phyloP scores from a whole-genome alignment of 805 yeast species.

The Candida saitoana region DNA sequence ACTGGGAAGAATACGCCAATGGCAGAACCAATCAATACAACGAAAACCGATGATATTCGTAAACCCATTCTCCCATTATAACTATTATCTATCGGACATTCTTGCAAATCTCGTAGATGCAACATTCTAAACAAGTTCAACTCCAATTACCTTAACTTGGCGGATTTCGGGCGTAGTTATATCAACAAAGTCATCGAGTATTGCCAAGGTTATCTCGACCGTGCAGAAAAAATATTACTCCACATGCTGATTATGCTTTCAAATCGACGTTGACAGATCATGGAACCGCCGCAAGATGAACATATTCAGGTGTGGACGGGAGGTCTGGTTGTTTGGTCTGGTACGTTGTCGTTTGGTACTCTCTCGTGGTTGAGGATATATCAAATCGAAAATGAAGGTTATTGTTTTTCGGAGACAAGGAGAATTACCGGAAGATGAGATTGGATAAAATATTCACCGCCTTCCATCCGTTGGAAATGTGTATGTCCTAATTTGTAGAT shows the following conservation, averaged over 20 bases:
- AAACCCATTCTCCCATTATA: slow-evolving; percentile 45
- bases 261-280: too few species aligned
- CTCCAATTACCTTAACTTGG: too few species aligned
- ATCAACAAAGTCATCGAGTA: too few species aligned
- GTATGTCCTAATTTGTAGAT: background rate
- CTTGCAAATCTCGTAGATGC: background rate
- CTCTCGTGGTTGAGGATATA: too few species aligned
- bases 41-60: slow-evolving; percentile 62
- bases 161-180: too few species aligned
- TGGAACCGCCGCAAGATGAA: background rate
- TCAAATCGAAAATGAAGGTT: too few species aligned
- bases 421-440: background rate
- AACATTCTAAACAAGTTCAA: background rate
- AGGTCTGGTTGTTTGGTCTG: background rate
- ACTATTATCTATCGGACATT: slow-evolving; percentile 40
- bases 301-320: background rate
- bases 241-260: too few species aligned
- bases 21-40: slow-evolving; percentile 49
- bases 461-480: background rate
- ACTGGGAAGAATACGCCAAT: slow-evolving; percentile 62
- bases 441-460: background rate
- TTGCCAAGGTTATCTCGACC: background rate
- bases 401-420: background rate
- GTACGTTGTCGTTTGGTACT: background rate
- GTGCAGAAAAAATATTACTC: background rate